Evolutionary conservation across 768 basidiomycete genomes (phyloP).

Genomic region (Suillus fuscotomentosus): DNA sequence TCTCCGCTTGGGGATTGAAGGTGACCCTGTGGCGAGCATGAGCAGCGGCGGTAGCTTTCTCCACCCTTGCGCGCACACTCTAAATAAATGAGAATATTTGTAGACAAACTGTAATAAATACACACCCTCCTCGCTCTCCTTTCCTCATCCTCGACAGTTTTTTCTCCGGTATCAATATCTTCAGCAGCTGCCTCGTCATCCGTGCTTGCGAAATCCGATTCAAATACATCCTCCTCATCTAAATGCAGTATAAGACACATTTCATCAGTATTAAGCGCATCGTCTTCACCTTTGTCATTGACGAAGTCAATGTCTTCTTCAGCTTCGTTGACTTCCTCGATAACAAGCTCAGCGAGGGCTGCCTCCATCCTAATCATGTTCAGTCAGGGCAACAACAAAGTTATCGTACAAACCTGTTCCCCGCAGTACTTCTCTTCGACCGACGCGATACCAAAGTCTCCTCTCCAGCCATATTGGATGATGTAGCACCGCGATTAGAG

Average conservation of each 20-base stretch:
- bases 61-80: conserved; percentile 55
- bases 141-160: conserved; percentile 59
- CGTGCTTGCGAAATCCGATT: conserved; percentile 83
- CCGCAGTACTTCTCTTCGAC: conserved; percentile 70
- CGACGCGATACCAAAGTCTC: conserved; percentile 39
- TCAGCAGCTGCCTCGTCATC: conserved; percentile 64
- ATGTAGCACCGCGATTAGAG: background rate
- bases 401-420: conserved; percentile 56
- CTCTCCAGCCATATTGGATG: conserved; percentile 8
- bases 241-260: conserved; percentile 1
- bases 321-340: conserved; percentile 50
- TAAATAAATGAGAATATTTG: conserved; percentile 21
- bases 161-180: conserved; percentile 56
- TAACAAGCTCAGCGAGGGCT: conserved; percentile 58
- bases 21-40: conserved; percentile 66
- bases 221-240: conserved; percentile 85
- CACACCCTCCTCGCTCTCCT: conserved; percentile 34
- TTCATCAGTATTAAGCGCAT: background rate
- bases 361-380: conserved; percentile 61
- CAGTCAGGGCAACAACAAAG: conserved; percentile 1
- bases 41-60: conserved; percentile 63
- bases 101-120: background rate
- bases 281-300: conserved; percentile 52
- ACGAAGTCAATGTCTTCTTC: conserved; percentile 79
- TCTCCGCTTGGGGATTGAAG: conserved; percentile 55